Base-by-base conservation (phyloP, 148 eudicot genomes). In the Heliamphora exappendiculata region DNA sequence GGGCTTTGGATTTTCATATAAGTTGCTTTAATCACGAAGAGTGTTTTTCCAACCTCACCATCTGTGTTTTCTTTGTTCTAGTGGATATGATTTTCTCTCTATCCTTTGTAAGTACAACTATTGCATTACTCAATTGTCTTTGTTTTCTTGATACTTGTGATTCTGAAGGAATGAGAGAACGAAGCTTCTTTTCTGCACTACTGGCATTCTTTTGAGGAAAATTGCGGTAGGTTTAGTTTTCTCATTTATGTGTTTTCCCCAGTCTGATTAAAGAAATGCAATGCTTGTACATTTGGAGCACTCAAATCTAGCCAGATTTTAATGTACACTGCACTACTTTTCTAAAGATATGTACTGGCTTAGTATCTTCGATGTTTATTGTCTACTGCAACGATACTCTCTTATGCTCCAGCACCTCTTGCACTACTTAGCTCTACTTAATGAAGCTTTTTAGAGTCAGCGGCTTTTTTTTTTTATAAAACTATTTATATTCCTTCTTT, bases 131-230 rank as follows among this genome's bases (percentile, higher is more conserved):
- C n/a, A 44, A 67, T 41, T 39, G 29, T 78, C 57, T 76, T 67
- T 58, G 37, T 72, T 26, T 60, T 72, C 34, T 67, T 29, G 34
- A 24, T 72, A 49, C 51, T 63, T 77, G 24, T 72, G 59, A 57
- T 58, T 42, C 75, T 81, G 79, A 63, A 94, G 98, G 91, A 92
- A 87, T 82, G 96, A 89, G 75, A 81, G 78, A 65, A 94, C 98
- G 69, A 94, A 89, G 82, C 97, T 94, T 77, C 93, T 94, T 55
- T 94, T 94, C 83, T 94, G 98, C 84, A 94, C 98, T 34, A 94
- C 97, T 63, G 98, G 98, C 78, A 94, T 94, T 82, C 98, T 94
- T 69, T 79, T 94, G 83, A 83, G 98, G 86, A 93, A 86, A 85
- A 76, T 94, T 59, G 90, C 85, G 86, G 98, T 94, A 92, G 8